Base-by-base conservation (phyloP, 2,329 filamentous ascomycete species). In the Colletotrichum orchidophilum region DNA sequence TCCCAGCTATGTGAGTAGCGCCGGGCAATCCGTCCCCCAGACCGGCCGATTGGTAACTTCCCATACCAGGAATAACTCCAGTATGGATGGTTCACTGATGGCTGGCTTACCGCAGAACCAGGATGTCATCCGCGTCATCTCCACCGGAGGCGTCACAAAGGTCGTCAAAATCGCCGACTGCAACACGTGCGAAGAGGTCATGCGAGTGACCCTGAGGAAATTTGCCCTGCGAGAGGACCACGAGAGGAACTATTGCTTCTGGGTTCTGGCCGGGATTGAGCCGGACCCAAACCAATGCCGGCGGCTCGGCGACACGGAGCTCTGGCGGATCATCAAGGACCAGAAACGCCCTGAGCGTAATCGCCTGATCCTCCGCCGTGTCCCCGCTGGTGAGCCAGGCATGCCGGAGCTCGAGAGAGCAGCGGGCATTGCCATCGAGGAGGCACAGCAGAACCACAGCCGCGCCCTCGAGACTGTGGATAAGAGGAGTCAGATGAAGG, bases 171-270 rank as follows among this genome's bases (percentile, higher is more conserved):
- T 98, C 75, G 93, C 94, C 74, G 93, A 94, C 74, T 98, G 95
- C 86, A 95, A 92, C 78, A 96, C 93, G 5, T 93, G 94, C 72
- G 96, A 98, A 77, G 95, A 98, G 75, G 94, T 98, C 63, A 96
- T 98, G 86, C 88, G 95, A 55, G 93, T 94, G 72, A 97, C 96
- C 0, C 83, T 98, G 54, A 91, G 93, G 75, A 98, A 98, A 80
- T 94, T 97, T 74, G 91, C 92, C 50, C 87, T 97, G 33, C 93
- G 95, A 26, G 95, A 97, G 78, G 94, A 96, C 73, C 95, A 98
- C 77, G 93, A 96, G 79, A 91, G 95, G 77, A 97, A 97, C 78
- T 98, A 97, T 83, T 98, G 95, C 84, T 98, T 99, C 83, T 98
- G 96, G 86, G 92, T 97, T 1, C 86, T 98, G 70, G 92, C 94